Percentiles rank a stretch among this genome's conserved stretches.
These are phyloP conservation scores for Nitzschia inconspicua DNA, from an alignment of 108 stramenopile species.

Conservation along the genomic window DNA sequence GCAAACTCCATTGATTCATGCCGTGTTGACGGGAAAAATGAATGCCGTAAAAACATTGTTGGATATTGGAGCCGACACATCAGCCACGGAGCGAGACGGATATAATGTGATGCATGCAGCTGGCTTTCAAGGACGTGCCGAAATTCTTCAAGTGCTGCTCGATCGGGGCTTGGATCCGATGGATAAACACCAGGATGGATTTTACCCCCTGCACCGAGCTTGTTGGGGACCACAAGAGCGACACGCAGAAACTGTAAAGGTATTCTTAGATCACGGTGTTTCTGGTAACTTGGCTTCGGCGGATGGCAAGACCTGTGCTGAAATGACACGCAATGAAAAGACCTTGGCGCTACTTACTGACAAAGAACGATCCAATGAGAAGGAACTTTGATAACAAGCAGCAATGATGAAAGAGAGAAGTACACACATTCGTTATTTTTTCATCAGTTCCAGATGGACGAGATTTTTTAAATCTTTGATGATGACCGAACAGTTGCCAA, in stretches of 20 bases:
- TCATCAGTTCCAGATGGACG: too few species aligned
- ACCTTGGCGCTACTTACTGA: too few species aligned
- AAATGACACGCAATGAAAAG: constrained; percentile 27
- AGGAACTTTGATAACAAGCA: too few species aligned
- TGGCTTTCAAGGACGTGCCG: constrained; percentile 43
- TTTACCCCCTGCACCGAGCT: constrained; percentile 31
- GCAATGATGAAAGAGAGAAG: too few species aligned
- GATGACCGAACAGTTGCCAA: too few species aligned
- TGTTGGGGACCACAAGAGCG: constrained; percentile 34
- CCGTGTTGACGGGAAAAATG: constrained; percentile 28
- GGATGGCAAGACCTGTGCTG: constrained; percentile 22
- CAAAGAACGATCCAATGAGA: too few species aligned
- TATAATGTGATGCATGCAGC: constrained; percentile 50
- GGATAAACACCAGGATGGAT: constrained; percentile 39
- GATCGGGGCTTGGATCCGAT: constrained; percentile 20
- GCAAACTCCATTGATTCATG: constrained; percentile 41
- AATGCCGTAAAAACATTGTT: constrained; percentile 32
- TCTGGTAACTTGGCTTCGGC: constrained; percentile 1
- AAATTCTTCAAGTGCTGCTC: constrained; percentile 28
- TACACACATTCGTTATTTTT: too few species aligned
- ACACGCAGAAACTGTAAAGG: constrained; percentile 29
- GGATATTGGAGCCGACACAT: constrained; percentile 32
- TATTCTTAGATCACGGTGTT: constrained; percentile 25
- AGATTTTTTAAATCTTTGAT: too few species aligned
- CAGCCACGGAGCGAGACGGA: constrained; percentile 41